Evolutionary conservation across 2,329 filamentous ascomycete species (phyloP), one percentile per base, ranked within the genome.

Genomic region (Didymella segeticola): DNA sequence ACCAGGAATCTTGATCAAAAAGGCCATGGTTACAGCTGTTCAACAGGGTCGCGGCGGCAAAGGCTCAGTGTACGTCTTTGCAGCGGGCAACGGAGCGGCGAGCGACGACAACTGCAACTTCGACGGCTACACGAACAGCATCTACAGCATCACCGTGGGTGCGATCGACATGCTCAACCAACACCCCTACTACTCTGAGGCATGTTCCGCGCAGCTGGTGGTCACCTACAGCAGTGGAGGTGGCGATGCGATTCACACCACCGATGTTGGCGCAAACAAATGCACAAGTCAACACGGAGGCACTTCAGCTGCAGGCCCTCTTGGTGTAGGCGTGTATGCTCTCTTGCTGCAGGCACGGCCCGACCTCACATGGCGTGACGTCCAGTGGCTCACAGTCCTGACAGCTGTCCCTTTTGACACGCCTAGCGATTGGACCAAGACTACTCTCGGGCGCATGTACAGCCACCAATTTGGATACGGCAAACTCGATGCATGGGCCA

Each of bases 71-170:
- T 99, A 92, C 69, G 95, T 99, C 48, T 99, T 99, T 75, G 95
- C 95, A 36, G 93, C 93, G 62, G 95, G 95, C 54, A 99, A 99
- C 70, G 95, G 95, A 53, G 96, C 93, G 9, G 80, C 82, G 3
- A 86, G 81, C 60, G 93, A 90, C 39, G 95, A 99, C 74, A 98
- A 99, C 77, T 99, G 95, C 83, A 99, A 99, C 74, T 99, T 99
- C 73, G 95, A 99, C 71, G 95, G 95, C 31, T 99, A 99, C 77
- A 99, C 95, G 55, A 99, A 99, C 80, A 97, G 93, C 72, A 99
- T 99, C 66, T 99, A 98, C 82, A 97, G 92, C 73, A 95, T 99
- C 66, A 96, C 93, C 0, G 92, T 99, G 15, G 95, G 95, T 30
- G 93, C 93, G 27, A 89, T 99, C 58, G 93, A 97, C 72, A 84